Evolutionary conservation across 805 yeast species (phyloP).

Genomic region (Pichia scutulata): DNA sequence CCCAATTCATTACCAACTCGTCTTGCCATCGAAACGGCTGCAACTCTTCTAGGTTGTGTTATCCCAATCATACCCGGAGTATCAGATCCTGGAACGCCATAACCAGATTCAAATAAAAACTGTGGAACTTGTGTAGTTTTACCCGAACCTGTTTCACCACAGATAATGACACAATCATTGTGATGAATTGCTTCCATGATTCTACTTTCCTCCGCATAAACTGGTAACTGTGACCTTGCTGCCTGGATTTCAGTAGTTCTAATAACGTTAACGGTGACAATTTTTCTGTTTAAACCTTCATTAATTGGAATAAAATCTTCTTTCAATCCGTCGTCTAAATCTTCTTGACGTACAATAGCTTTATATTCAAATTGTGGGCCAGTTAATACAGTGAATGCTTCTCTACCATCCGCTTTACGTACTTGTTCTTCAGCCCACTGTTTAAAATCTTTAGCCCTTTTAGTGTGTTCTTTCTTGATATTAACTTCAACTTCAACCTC

Average conservation of each 20-base stretch:
- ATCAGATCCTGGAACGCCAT: conserved; percentile 52
- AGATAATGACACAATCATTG: conserved; percentile 80
- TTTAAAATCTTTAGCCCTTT: conserved; percentile 62
- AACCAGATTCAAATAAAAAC: conserved; percentile 88
- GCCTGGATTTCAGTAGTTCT: conserved; percentile 62
- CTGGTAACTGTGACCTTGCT: conserved; percentile 71
- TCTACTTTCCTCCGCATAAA: conserved; percentile 79
- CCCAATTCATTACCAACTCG: conserved; percentile 76
- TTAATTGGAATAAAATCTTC: conserved; percentile 54
- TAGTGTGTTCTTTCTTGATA: conserved; percentile 36
- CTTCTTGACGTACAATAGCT: conserved; percentile 59
- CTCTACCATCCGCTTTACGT: conserved; percentile 54
- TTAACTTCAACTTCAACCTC: conserved; percentile 24
- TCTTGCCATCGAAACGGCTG: conserved; percentile 85
- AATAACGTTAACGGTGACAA: conserved; percentile 59
- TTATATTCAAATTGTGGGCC: conserved; percentile 46
- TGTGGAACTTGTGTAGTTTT: conserved; percentile 98
- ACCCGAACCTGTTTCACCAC: conserved; percentile 99
- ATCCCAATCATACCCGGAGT: conserved; percentile 93
- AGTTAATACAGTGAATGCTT: conserved; percentile 39
- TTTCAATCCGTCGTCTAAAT: conserved; percentile 59
- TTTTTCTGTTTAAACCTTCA: conserved; percentile 45
- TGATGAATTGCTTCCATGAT: conserved; percentile 95
- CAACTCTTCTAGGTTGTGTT: conserved; percentile 93
- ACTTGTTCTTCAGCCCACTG: conserved; percentile 81